Conservation (phyloP, 352 stramenopile species). For the Phytophthora agathidicida region DNA sequence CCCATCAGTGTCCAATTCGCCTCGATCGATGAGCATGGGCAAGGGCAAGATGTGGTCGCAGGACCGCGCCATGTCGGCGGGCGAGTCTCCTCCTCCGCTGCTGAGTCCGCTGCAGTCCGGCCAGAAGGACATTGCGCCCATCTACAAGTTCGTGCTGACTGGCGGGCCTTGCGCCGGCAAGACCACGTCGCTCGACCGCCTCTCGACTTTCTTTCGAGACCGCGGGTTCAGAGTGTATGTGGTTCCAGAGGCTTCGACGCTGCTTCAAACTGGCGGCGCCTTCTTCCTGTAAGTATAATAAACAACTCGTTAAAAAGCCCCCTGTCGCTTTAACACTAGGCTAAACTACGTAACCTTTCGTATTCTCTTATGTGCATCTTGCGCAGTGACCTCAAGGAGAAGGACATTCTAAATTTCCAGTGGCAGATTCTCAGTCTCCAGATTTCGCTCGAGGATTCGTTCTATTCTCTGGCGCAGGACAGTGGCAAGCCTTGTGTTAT, state of each 20-base stretch:
- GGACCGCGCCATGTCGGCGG: slow-evolving; percentile 41
- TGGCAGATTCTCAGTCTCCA: slow-evolving; percentile 88
- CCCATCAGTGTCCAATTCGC: slow-evolving; percentile 3
- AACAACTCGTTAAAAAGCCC: slow-evolving; percentile 10
- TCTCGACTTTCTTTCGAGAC: slow-evolving; percentile 93
- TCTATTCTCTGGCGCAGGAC: slow-evolving; percentile 84
- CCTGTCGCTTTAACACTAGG: slow-evolving; percentile 13
- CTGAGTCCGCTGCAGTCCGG: slow-evolving; percentile 72
- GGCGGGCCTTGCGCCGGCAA: slow-evolving; percentile 96
- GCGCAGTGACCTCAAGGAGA: slow-evolving; percentile 74
- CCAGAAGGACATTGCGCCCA: slow-evolving; percentile 71
- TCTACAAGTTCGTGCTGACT: slow-evolving; percentile 95
- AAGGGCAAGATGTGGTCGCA: slow-evolving; percentile 65
- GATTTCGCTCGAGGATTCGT: slow-evolving; percentile 85
- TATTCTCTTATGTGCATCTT: too few relatives aligned
- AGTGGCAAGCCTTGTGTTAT: slow-evolving; percentile 90
- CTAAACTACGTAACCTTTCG: too few relatives aligned
- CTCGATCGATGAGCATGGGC: slow-evolving; percentile 33
- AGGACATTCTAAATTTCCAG: slow-evolving; percentile 88
- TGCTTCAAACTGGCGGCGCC: slow-evolving; percentile 94
- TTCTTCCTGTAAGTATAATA: slow-evolving; percentile 73
- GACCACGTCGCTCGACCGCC: slow-evolving; percentile 93
- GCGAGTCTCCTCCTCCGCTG: slow-evolving; percentile 54
- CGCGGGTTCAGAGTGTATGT: slow-evolving; percentile 95
- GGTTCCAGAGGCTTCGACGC: slow-evolving; percentile 95